Percentiles rank a stretch among this genome's conserved stretches.
These are phyloP conservation scores for Mycena pura DNA, from an alignment of 768 basidiomycete genomes.

Conservation along the genomic window DNA sequence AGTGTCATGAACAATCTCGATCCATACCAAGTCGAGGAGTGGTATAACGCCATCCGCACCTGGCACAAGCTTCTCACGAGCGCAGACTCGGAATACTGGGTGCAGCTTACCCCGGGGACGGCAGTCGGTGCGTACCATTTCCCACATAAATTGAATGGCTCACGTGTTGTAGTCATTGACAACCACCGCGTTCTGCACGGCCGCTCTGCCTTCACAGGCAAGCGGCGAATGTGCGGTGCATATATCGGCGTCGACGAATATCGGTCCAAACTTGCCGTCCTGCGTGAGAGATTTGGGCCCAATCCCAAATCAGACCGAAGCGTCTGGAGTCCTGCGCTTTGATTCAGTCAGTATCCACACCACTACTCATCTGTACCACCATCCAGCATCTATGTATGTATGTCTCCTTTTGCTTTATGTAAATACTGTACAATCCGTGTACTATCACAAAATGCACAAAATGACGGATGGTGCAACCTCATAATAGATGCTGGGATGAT, in stretches of 20 bases:
- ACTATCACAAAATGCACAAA: background rate
- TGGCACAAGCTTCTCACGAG: constrained; percentile 83
- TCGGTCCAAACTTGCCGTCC: constrained; percentile 74
- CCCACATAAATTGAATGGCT: background rate
- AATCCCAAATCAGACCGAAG: constrained; percentile 49
- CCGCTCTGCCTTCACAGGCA: constrained; percentile 87
- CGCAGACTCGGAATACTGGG: constrained; percentile 90
- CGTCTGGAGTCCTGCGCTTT: constrained; percentile 66
- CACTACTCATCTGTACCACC: background rate
- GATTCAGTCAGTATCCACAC: no score
- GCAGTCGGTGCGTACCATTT: constrained; percentile 68
- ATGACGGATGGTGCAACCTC: constrained; percentile 6
- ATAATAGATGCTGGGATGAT: constrained; percentile 25
- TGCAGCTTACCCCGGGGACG: constrained; percentile 86
- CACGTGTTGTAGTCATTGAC: constrained; percentile 69
- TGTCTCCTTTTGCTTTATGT: background rate
- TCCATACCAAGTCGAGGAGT: constrained; percentile 71
- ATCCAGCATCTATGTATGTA: constrained; percentile 10
- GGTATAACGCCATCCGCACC: constrained; percentile 82
- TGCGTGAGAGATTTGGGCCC: constrained; percentile 62
- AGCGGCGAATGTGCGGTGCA: constrained; percentile 93
- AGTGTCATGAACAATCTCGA: constrained; percentile 75
- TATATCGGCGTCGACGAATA: constrained; percentile 95
- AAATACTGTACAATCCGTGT: constrained; percentile 7
- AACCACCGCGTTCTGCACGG: constrained; percentile 96